These are phyloP conservation scores for Zea luxurians DNA, from an alignment of 176 grass and related monocot genomes.

Conservation along the genomic window DNA sequence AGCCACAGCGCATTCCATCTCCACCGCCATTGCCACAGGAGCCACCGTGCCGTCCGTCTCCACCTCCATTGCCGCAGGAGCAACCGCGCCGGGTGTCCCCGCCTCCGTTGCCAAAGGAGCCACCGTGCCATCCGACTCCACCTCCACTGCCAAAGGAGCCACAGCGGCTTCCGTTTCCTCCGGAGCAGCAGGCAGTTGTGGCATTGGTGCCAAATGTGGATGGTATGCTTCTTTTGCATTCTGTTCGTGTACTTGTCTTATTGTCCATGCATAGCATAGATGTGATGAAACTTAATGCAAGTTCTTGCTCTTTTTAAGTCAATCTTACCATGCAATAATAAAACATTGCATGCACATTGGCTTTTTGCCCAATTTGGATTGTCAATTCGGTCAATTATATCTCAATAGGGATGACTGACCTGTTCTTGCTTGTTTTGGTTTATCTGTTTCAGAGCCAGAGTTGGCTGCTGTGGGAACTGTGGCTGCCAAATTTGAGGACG, in stretches of 20 bases:
- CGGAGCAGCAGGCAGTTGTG: conserved; percentile 24
- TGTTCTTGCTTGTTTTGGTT: conserved; percentile 39
- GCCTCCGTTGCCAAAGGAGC: neutral
- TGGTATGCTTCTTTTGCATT: conserved; percentile 45
- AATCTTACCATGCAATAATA: conserved; percentile 21
- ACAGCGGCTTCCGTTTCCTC: neutral
- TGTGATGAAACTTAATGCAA: conserved; percentile 31
- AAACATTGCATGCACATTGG: conserved; percentile 23
- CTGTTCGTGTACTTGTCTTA: conserved; percentile 37
- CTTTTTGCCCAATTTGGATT: conserved; percentile 29
- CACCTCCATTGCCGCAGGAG: neutral
- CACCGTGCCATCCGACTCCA: neutral
- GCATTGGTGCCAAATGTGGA: conserved; percentile 46
- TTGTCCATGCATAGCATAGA: conserved; percentile 34
- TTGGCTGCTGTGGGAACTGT: conserved; percentile 25
- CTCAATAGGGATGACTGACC: conserved; percentile 20
- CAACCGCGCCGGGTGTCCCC: neutral
- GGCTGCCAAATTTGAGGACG: conserved; percentile 34
- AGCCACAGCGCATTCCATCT: neutral
- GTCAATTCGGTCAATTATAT: conserved; percentile 23
- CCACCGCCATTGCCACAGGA: neutral
- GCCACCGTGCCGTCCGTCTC: neutral
- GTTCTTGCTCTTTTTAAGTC: conserved; percentile 23
- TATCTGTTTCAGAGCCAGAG: conserved; percentile 37
- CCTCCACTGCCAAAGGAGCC: conserved; percentile 32